These are phyloP conservation scores for Phycomyces nitens DNA, from an alignment of 192 early-diverging fungal genomes.

Conservation along the genomic window DNA sequence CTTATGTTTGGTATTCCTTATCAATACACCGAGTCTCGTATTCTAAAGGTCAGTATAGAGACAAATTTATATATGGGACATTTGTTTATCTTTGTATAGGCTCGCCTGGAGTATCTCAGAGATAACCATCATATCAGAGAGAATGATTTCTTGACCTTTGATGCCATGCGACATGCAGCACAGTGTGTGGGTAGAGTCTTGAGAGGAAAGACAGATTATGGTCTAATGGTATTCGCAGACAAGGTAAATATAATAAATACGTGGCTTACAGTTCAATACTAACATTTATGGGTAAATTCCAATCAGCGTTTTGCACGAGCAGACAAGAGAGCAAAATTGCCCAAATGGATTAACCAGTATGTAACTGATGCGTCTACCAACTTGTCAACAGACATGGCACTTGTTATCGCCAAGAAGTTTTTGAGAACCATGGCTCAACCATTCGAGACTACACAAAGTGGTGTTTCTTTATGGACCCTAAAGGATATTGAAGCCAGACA, in stretches of 20 bases:
- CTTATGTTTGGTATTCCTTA: conserved; percentile 99
- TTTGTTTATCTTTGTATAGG: conserved; percentile 38
- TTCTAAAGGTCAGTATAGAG: conserved; percentile 63
- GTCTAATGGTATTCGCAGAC: conserved; percentile 98
- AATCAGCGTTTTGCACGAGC: conserved; percentile 82
- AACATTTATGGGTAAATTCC: conserved; percentile 1
- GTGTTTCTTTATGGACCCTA: conserved; percentile 83
- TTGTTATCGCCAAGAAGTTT: conserved; percentile 88
- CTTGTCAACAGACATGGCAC: conserved; percentile 96
- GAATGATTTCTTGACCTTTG: conserved; percentile 99
- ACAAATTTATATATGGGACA: neutral
- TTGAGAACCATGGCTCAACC: conserved; percentile 95
- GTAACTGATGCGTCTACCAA: conserved; percentile 87
- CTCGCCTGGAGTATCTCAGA: conserved; percentile 90
- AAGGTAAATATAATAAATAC: conserved; percentile 54
- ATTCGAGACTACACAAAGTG: conserved; percentile 78
- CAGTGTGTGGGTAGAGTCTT: conserved; percentile 98
- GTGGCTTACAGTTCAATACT: neutral
- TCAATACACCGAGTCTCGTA: conserved; percentile 96
- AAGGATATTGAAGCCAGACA: conserved; percentile 61
- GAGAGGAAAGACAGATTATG: conserved; percentile 97
- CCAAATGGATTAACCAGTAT: conserved; percentile 92
- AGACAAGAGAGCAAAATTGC: conserved; percentile 94
- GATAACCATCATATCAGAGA: conserved; percentile 93
- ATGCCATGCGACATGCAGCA: conserved; percentile 97